Evolutionary conservation across 805 yeast species (phyloP), one percentile per base, ranked within the genome.

Genomic region (Debaryomyces castellii): DNA sequence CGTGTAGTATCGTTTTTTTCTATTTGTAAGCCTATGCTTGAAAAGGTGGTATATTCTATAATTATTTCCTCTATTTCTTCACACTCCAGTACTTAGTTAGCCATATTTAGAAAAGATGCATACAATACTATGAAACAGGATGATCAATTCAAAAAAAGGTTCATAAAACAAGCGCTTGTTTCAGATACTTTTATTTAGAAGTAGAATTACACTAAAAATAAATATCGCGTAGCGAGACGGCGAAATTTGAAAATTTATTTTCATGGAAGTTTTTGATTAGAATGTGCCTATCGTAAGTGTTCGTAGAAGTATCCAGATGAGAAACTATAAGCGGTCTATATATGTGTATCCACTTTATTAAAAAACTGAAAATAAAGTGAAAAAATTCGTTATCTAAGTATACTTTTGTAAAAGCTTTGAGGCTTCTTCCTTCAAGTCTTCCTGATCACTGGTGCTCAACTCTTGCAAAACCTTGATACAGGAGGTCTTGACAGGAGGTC

Each of bases 401-500:
- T 78, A 82, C 58, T 81, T 82, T 42, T 62, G 67, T 46, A 81
- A 59, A 51, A 78, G 67, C 46, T 69, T 67, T 4, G 54, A 46
- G 9, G 83, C 77, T 47, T 77, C 80, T 18, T 64, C 73, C 51
- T 69, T 68, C 51, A 81, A 64, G 44, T 75, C 80, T 39, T 78
- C 81, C 52, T 80, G 80, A 32, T 71, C 73, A 36, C 77, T 67
- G 30, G 57, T 59, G 23, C 57, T 45, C 51, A 83, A 59, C 12
- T 77, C 79, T 41, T 63, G 63, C 42, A 83, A 66, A 3, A 83
- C 67, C 3, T 66, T 68, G 22, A 83, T 56, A 54, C 86, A 81
- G 10, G 69, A 67, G 2, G 62, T 71, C 49, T 83, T 80, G 23
- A 81, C 89, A 0, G 98, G 97, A 0, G 97, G 96, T 56, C 96